Evolutionary conservation across 352 stramenopile species (phyloP).

Genomic region (Poterioochromonas sp.): DNA sequence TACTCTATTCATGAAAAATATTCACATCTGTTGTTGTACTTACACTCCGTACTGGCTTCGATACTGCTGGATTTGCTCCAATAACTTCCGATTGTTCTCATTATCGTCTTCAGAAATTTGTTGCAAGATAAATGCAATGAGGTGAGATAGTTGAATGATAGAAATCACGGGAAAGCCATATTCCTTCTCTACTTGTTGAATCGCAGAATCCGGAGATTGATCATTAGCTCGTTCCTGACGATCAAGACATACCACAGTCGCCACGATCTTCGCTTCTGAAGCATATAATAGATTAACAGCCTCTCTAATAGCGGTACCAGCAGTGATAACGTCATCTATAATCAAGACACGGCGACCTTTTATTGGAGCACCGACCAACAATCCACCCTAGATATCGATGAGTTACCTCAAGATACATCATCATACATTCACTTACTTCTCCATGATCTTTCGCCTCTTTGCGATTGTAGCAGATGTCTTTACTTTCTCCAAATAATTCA

Average conservation of each 20-base stretch:
- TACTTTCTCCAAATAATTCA: background rate
- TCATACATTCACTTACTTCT: too few relatives aligned
- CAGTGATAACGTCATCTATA: conserved; percentile 99
- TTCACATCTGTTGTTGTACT: too few relatives aligned
- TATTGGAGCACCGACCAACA: conserved; percentile 73
- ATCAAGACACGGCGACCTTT: conserved; percentile 89
- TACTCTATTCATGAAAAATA: too few relatives aligned
- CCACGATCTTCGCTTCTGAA: conserved; percentile 79
- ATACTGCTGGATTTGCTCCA: too few relatives aligned
- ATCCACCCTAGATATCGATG: too few relatives aligned
- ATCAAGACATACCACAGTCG: conserved; percentile 93
- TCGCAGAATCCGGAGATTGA: conserved; percentile 78
- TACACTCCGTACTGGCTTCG: too few relatives aligned
- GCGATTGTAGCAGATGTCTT: conserved; percentile 89
- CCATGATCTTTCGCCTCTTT: conserved; percentile 87
- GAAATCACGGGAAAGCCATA: conserved; percentile 81
- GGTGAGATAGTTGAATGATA: too few relatives aligned
- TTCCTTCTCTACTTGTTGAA: conserved; percentile 77
- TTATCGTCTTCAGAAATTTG: too few relatives aligned
- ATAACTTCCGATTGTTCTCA: too few relatives aligned
- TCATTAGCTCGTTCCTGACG: conserved; percentile 89
- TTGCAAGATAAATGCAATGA: too few relatives aligned
- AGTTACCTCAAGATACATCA: too few relatives aligned
- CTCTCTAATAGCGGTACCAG: conserved; percentile 93
- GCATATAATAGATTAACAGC: conserved; percentile 65